Conservation (phyloP, 2,329 filamentous ascomycete genomes). For the Anthostomella pinea region DNA sequence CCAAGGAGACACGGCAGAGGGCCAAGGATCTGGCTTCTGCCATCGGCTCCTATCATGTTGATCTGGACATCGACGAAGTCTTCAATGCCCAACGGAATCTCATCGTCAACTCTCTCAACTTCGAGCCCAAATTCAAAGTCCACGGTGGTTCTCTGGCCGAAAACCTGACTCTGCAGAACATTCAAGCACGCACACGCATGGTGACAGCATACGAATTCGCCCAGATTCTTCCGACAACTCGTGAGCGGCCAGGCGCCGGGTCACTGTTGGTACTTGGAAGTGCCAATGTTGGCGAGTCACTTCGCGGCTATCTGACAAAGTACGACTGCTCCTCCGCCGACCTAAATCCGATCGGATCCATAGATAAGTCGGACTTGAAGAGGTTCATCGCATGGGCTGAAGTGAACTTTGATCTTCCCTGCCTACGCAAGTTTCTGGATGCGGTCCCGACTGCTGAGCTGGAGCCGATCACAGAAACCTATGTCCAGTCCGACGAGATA, state of each 20-base stretch:
- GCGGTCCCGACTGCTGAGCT: constrained; percentile 56
- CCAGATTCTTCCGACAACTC: constrained; percentile 57
- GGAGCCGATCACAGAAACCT: constrained; percentile 4
- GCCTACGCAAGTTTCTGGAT: constrained; percentile 61
- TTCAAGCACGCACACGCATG: constrained; percentile 64
- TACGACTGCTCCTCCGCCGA: constrained; percentile 49
- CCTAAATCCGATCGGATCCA: constrained; percentile 54
- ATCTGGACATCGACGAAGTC: constrained; percentile 71
- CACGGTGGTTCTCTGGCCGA: neutral
- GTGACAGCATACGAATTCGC: constrained; percentile 63
- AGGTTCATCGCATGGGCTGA: constrained; percentile 60
- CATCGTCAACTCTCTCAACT: constrained; percentile 55
- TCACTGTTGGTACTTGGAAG: constrained; percentile 61
- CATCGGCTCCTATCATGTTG: constrained; percentile 70
- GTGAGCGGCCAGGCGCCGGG: constrained; percentile 47
- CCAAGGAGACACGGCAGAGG: constrained; percentile 62
- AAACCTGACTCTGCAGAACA: too few species aligned
- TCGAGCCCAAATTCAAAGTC: constrained; percentile 40
- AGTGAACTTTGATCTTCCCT: constrained; percentile 56
- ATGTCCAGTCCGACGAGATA: constrained; percentile 3
- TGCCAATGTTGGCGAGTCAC: constrained; percentile 58
- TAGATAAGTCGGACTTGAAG: constrained; percentile 62
- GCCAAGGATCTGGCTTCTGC: constrained; percentile 57
- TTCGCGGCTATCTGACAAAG: constrained; percentile 29
- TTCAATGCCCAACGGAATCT: constrained; percentile 59